Evolutionary conservation across 106 monocot species (phyloP), one percentile per base, ranked within the genome.

Genomic region (Triglochin maritima): DNA sequence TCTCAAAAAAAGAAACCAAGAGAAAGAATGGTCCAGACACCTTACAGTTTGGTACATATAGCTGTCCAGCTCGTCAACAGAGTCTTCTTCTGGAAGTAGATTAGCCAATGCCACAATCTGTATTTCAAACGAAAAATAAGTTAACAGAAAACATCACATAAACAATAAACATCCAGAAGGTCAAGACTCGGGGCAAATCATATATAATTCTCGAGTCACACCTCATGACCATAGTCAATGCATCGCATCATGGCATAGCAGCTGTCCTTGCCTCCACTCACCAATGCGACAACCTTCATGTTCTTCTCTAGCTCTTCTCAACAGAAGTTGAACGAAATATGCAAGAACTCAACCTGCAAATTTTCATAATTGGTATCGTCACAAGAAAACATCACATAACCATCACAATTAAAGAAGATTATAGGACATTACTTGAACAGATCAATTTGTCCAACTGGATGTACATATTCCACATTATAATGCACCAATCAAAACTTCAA

Each of bases 231-330:
- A 50, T 82, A 92, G 66, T 91, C 96, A 58, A 86, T 78, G 80
- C 88, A 98, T 50, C 82, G 75, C 96, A 98, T 98, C 96, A 98
- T 98, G 63, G 88, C 91, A 52, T 80, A 98, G 84, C 96, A 98
- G 79, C 96, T 98, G 72, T 98, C 96, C 63, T 98, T 98, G 44
- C 96, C 88, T 57, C 96, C 96, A 56, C 91, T 91, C 15, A 96
- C 91, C 60, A 96, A 58, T 46, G 82, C 91, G 57, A 96, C 96
- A 57, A 92, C 88, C 84, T 98, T 92, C 92, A 98, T 98, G 58
- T 72, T 4, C 14, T 59, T 70, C 52, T n/a, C 44, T 56, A 55
- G 3, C 13, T 8, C 63, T 29, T 0, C 29, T 29, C 29, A 29
- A 29, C 29, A 29, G 29, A 29, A 29, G 29, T 29, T 29, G 1